A percentile compares a stretch with the other conserved stretches of the same genome.
Conservation (phyloP, 345 rosid species). For the Jatropha curcas region DNA sequence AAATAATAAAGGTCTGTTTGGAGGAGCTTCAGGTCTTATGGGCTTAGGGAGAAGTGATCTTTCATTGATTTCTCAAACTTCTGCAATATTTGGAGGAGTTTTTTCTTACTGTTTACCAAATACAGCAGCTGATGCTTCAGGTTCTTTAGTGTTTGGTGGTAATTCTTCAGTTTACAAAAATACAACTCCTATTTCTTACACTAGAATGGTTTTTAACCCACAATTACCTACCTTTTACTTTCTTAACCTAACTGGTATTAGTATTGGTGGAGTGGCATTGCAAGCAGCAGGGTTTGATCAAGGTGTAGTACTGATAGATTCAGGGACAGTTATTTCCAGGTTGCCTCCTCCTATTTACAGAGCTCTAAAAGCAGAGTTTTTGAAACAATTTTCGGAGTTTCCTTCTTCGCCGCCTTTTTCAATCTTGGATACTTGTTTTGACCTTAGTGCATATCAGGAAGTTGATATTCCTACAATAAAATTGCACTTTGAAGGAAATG, state of each 20-base stretch:
- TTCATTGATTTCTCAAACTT: slow-evolving; percentile 71
- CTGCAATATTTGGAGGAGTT: slow-evolving; percentile 52
- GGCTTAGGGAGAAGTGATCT: slow-evolving; percentile 77
- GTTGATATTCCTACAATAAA: slow-evolving; percentile 64
- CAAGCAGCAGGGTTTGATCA: slow-evolving; percentile 44
- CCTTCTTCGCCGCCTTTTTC: slow-evolving; percentile 72
- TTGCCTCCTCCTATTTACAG: slow-evolving; percentile 77
- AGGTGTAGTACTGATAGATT: slow-evolving; percentile 61
- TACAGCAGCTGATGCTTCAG: slow-evolving; percentile 57
- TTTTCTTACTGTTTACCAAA: slow-evolving; percentile 91
- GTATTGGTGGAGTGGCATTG: slow-evolving; percentile 56
- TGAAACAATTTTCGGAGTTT: slow-evolving; percentile 60
- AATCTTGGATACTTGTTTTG: slow-evolving; percentile 81
- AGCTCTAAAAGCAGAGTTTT: slow-evolving; percentile 63
- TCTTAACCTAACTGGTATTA: slow-evolving; percentile 69
- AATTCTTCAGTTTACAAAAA: slow-evolving; percentile 59
- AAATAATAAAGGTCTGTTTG: slow-evolving; percentile 74
- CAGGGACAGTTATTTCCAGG: slow-evolving; percentile 84
- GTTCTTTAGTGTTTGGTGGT: slow-evolving; percentile 70
- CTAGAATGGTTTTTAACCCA: slow-evolving; percentile 60
- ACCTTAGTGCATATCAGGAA: slow-evolving; percentile 68
- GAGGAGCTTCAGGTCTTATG: slow-evolving; percentile 84
- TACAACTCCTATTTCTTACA: slow-evolving; percentile 59
- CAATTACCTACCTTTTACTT: slow-evolving; percentile 69
- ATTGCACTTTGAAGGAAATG: slow-evolving; percentile 58